These are phyloP conservation scores for Pholiota microspora DNA, from an alignment of 768 basidiomycete species.

Conservation along the genomic window DNA sequence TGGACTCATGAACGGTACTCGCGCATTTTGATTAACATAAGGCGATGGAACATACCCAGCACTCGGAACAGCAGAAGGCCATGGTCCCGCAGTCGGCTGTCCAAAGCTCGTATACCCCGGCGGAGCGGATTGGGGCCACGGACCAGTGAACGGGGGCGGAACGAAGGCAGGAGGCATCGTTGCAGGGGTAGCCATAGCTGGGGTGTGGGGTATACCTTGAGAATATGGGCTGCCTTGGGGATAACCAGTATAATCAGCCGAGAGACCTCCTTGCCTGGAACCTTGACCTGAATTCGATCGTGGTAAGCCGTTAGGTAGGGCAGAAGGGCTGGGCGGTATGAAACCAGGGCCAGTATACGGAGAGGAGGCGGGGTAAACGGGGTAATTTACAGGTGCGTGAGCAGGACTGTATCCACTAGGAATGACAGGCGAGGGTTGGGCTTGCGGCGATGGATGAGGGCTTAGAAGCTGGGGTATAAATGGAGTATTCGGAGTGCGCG, in stretches of 20 bases:
- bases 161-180: constrained; percentile 10
- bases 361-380: constrained; percentile 21
- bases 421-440: constrained; percentile 28
- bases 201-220: constrained; percentile 6
- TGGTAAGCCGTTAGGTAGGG: constrained; percentile 22
- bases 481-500: constrained; percentile 25
- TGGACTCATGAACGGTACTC: not conserved
- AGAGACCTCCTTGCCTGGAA: constrained; percentile 1
- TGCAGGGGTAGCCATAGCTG: constrained; percentile 13
- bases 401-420: constrained; percentile 24
- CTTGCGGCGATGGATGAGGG: constrained; percentile 32
- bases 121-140: not conserved
- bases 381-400: constrained; percentile 21
- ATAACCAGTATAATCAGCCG: constrained; percentile 24
- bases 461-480: constrained; percentile 40
- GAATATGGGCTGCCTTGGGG: constrained; percentile 20
- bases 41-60: not conserved
- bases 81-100: not conserved
- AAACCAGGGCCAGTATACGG: constrained; percentile 2
- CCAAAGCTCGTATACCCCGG: not conserved
- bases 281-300: not conserved
- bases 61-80: not conserved
- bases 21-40: not conserved
- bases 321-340: constrained; percentile 9
- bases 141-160: not conserved